Evolutionary conservation across 768 basidiomycete genomes (phyloP), one percentile per base, ranked within the genome.

Genomic region (Candolleomyces aberdarensis): DNA sequence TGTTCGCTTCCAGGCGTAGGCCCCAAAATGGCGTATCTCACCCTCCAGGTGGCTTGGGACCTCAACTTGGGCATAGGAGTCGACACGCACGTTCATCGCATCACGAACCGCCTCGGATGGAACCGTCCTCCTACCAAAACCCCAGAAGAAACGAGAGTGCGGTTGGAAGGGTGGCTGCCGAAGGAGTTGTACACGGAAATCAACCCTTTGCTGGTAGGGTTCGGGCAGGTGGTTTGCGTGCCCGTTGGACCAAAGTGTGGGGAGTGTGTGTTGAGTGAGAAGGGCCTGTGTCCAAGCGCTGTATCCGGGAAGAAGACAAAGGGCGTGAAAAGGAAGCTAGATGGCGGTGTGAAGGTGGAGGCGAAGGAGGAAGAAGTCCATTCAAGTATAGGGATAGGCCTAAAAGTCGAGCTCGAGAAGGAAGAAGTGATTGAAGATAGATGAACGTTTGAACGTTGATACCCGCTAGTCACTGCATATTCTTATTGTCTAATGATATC

Each of bases 31-130:
- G 93, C 93, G 0, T 96, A 92, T 74, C 72, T 97, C 40, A 78
- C 86, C 1, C 78, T 96, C 2, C 94, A 94, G 65, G 83, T 83
- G 29, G 94, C 92, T 1, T 96, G 92, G 93, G 82, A 89, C 64
- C 63, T 92, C 50, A 93, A 94, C 66, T 78, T 83, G 26, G 96
- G 96, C 1, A 96, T 98, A 39, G 96, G 96, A 0, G 96, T 98
- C 0, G 96, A 99, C 66, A 91, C 94, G 0, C 96, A 99, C 71
- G 95, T 98, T 7, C 95, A 98, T 66, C 80, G 96, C 6, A 98
- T 99, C 57, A 95, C 95, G 29, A 96, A 98, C 66, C 80, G 94
- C 15, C 73, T 99, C 1, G 87, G 91, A 44, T 99, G 96, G 96
- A 96, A 98, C 72, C 84, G 85, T 62, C 85, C 83, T 3, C 85